Evolutionary conservation across 169 alveolate species (phyloP).

Genomic region (Miamiensis avidus): DNA sequence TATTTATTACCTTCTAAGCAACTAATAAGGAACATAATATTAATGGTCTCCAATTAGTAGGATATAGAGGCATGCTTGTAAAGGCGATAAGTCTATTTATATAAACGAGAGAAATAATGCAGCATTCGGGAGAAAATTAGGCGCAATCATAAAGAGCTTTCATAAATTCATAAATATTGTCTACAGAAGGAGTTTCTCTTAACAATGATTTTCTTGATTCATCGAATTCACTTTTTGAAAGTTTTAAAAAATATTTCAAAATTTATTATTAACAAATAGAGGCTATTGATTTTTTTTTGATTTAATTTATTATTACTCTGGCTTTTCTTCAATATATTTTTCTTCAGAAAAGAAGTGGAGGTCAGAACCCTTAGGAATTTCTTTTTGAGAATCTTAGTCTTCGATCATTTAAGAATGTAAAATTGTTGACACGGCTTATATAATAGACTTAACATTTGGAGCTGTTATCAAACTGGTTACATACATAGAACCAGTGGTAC

Average conservation of each 20-base stretch:
- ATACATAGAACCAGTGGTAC: conserved; percentile 44
- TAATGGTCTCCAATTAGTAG: conserved; percentile 89
- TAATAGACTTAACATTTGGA: conserved; percentile 79
- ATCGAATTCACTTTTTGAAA: conserved; percentile 56
- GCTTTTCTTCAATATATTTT: conserved; percentile 84
- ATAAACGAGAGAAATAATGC: conserved; percentile 86
- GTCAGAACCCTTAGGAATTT: conserved; percentile 73
- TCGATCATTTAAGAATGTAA: conserved; percentile 81
- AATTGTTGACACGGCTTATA: conserved; percentile 80
- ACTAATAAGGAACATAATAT: conserved; percentile 80
- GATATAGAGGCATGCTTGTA: conserved; percentile 82
- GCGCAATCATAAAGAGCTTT: conserved; percentile 88
- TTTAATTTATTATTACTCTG: too few relatives aligned
- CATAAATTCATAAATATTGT: conserved; percentile 85
- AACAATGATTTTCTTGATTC: conserved; percentile 63
- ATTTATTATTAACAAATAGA: too few relatives aligned
- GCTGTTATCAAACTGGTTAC: conserved; percentile 62
- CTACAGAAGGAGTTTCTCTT: conserved; percentile 84
- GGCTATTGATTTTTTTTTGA: too few relatives aligned
- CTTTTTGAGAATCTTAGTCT: conserved; percentile 71
- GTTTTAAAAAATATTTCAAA: too few relatives aligned
- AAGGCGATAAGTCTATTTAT: conserved; percentile 87
- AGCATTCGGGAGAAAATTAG: conserved; percentile 86
- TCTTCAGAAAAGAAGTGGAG: conserved; percentile 85
- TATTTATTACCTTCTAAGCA: conserved; percentile 74